A percentile compares a stretch with the other conserved stretches of the same genome.
Evolutionary conservation across 1,139 yeast species (phyloP).

Genomic region (Yamadazyma diddensiae): DNA sequence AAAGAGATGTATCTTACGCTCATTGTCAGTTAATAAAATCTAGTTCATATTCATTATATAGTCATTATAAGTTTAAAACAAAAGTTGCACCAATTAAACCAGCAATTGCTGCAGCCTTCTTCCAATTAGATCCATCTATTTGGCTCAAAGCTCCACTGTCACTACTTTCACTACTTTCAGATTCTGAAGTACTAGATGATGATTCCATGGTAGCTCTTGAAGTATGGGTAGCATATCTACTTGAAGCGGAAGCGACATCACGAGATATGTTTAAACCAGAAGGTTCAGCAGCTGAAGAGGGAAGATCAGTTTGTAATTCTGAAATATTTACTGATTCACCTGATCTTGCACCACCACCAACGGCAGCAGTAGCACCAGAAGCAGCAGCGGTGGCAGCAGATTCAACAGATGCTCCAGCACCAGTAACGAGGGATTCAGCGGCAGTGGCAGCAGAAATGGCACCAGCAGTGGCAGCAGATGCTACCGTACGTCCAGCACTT

Average conservation of each 20-base stretch:
- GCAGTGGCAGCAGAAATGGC: conserved; percentile 21
- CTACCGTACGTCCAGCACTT: conserved; percentile 35
- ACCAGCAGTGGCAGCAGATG: conserved; percentile 28
- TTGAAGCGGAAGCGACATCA: conserved; percentile 17
- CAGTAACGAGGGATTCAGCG: conserved; percentile 11
- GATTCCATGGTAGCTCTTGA: conserved; percentile 5
- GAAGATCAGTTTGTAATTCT: conserved; percentile 2
- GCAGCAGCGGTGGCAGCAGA: conserved; percentile 33
- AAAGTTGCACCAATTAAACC: conserved; percentile 39
- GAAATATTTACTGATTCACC: too few relatives aligned
- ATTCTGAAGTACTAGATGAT: conserved; percentile 12
- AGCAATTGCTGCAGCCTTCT: conserved; percentile 37
- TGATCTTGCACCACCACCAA: conserved; percentile 2
- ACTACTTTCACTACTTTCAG: conserved; percentile 13
- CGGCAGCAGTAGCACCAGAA: conserved; percentile 14
- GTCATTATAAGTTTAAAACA: conserved; percentile 17
- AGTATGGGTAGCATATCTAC: conserved; percentile 6
- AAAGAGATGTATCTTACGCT: too few relatives aligned
- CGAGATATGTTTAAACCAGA: conserved; percentile 15
- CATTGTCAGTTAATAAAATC: too few relatives aligned
- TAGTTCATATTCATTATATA: too few relatives aligned
- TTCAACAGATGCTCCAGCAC: conserved; percentile 30
- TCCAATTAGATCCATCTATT: conserved; percentile 34
- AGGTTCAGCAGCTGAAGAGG: conserved; percentile 3
- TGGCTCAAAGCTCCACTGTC: conserved; percentile 17